These are phyloP conservation scores for Psophocarpus tetragonolobus DNA, from an alignment of 306 rosid species.

Conservation along the genomic window DNA sequence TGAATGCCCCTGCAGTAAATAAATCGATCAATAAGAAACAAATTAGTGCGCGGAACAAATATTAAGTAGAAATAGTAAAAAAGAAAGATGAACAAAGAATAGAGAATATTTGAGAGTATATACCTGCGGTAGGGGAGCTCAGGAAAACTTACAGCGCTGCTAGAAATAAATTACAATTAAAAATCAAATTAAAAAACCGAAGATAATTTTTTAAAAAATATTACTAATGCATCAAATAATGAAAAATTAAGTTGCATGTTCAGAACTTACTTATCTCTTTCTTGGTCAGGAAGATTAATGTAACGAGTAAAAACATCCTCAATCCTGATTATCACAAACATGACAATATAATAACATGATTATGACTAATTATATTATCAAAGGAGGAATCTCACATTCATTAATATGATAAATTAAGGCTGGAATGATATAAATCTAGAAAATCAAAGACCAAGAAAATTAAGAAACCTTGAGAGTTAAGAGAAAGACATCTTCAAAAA, in stretches of 20 bases:
- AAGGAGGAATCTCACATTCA: neutral
- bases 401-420: neutral
- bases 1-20: slow-evolving; percentile 63
- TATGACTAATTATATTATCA: neutral
- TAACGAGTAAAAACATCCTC: slow-evolving; percentile 86
- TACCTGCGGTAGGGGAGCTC: slow-evolving; percentile 56
- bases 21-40: neutral
- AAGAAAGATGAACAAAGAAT: neutral
- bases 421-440: no score
- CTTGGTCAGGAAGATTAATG: slow-evolving; percentile 78
- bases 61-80: neutral
- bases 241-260: neutral
- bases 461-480: neutral
- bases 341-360: neutral
- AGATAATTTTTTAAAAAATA: no score
- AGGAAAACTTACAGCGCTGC: slow-evolving; percentile 57
- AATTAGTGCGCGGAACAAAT: neutral
- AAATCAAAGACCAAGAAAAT: neutral
- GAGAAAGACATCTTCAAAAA: neutral
- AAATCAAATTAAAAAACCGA: slow-evolving; percentile 23
- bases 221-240: no score
- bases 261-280: slow-evolving; percentile 68
- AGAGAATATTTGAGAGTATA: slow-evolving; percentile 15
- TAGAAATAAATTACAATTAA: slow-evolving; percentile 28
- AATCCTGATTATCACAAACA: slow-evolving; percentile 53